These are phyloP conservation scores for Crithidia acanthocephali DNA, from an alignment of 208 protist genomes.

Conservation along the genomic window DNA sequence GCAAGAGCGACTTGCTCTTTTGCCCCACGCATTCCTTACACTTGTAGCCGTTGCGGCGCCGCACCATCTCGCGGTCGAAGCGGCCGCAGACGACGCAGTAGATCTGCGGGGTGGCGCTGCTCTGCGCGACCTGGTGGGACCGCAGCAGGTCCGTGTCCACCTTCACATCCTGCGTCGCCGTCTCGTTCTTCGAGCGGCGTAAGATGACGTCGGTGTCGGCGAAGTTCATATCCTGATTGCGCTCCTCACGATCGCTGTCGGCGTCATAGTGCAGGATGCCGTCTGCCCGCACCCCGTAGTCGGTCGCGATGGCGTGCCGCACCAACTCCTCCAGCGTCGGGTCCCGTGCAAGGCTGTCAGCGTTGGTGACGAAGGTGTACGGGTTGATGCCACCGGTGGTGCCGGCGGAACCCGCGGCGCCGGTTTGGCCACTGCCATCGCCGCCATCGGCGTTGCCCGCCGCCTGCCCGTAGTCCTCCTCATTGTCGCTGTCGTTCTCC, in stretches of 20 bases:
- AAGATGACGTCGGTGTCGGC: constrained; percentile 79
- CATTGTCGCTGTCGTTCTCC: constrained; percentile 67
- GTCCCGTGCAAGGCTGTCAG: constrained; percentile 49
- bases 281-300: constrained; percentile 74
- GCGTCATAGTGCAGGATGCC: constrained; percentile 76
- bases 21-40: constrained; percentile 79
- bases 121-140: constrained; percentile 45
- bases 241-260: constrained; percentile 76
- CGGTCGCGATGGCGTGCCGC: constrained; percentile 64
- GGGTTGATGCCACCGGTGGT: constrained; percentile 12
- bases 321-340: constrained; percentile 80
- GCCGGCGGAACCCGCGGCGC: not conserved
- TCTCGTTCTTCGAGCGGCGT: constrained; percentile 47
- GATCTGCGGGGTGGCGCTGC: constrained; percentile 49
- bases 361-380: constrained; percentile 27
- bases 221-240: constrained; percentile 73
- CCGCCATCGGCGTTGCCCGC: constrained; percentile 28
- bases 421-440: constrained; percentile 4
- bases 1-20: constrained; percentile 76
- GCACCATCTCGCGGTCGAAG: constrained; percentile 81
- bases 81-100: constrained; percentile 87
- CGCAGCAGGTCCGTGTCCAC: constrained; percentile 75
- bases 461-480: constrained; percentile 39
- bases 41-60: constrained; percentile 78
- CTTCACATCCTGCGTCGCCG: constrained; percentile 45